A percentile compares a stretch with the other conserved stretches of the same genome.
These are phyloP conservation scores for Crithidia bombi DNA, from an alignment of 208 protist species.

Conservation along the genomic window DNA sequence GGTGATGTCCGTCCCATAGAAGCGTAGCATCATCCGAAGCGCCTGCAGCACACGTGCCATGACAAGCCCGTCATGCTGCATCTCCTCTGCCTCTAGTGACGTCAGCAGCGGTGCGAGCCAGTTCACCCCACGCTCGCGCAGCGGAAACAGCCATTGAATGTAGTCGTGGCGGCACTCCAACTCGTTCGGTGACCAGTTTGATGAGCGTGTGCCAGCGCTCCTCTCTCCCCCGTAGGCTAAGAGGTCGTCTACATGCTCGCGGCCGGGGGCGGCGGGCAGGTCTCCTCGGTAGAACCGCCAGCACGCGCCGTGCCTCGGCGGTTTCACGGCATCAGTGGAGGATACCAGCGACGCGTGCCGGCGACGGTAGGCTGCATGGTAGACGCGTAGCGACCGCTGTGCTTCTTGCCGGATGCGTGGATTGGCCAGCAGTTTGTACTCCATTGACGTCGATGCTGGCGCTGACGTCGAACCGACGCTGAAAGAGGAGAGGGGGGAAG, in stretches of 20 bases:
- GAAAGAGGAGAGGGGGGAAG: constrained; percentile 3
- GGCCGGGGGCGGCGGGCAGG: constrained; percentile 16
- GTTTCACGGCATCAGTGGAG: neutral
- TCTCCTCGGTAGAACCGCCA: constrained; percentile 20
- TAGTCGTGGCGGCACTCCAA: constrained; percentile 76
- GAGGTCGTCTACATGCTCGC: constrained; percentile 55
- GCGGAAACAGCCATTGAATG: constrained; percentile 86
- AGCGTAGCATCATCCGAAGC: constrained; percentile 75
- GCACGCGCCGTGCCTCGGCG: neutral
- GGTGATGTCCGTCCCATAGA: constrained; percentile 70
- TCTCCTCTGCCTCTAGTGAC: constrained; percentile 39
- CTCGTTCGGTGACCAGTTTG: constrained; percentile 22
- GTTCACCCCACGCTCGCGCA: constrained; percentile 75
- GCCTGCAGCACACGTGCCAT: constrained; percentile 45
- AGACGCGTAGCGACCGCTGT: constrained; percentile 7
- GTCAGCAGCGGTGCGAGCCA: constrained; percentile 61
- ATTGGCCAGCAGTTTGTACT: constrained; percentile 9
- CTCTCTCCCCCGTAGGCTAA: constrained; percentile 29
- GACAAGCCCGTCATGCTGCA: constrained; percentile 47
- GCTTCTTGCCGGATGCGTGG: constrained; percentile 6
- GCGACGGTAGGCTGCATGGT: constrained; percentile 10
- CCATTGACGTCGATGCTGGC: neutral
- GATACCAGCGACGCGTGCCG: neutral
- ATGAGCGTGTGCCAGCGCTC: neutral
- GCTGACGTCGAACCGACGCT: too few relatives aligned